Conservation (phyloP, 768 basidiomycete genomes). For the Rhodosporidiobolus sp. region DNA sequence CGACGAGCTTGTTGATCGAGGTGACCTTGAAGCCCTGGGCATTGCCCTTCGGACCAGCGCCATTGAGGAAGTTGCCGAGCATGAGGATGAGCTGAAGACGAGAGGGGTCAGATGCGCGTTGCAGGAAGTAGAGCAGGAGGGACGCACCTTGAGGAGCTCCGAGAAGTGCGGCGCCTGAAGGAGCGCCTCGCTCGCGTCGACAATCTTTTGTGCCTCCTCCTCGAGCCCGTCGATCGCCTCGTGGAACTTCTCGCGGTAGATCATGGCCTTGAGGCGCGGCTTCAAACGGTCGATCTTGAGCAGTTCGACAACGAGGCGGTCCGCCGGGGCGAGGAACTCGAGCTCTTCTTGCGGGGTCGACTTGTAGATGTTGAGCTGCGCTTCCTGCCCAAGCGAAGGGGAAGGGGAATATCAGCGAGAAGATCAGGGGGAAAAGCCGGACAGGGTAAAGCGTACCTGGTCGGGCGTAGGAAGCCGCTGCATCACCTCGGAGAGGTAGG, state of each 20-base stretch:
- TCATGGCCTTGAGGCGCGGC: slow-evolving; percentile 91
- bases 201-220: slow-evolving; percentile 78
- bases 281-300: slow-evolving; percentile 88
- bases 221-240: slow-evolving; percentile 61
- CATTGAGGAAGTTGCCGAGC: slow-evolving; percentile 98
- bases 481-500: slow-evolving; percentile 83
- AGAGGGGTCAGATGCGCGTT: not conserved
- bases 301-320: slow-evolving; percentile 92
- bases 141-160: slow-evolving; percentile 73
- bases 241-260: slow-evolving; percentile 82
- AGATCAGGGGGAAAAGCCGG: too few species aligned
- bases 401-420: not conserved
- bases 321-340: slow-evolving; percentile 82
- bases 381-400: slow-evolving; percentile 53
- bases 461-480: slow-evolving; percentile 86
- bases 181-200: slow-evolving; percentile 73
- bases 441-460: not conserved
- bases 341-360: slow-evolving; percentile 83
- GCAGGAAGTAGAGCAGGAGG: not conserved
- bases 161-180: slow-evolving; percentile 83
- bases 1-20: slow-evolving; percentile 98
- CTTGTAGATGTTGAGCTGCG: slow-evolving; percentile 83
- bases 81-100: slow-evolving; percentile 74
- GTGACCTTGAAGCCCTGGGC: slow-evolving; percentile 95
- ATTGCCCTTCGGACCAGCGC: slow-evolving; percentile 89